phyloP scores from a whole-genome alignment of 176 grass and related monocot genomes.

The Saccharum officinarum region DNA sequence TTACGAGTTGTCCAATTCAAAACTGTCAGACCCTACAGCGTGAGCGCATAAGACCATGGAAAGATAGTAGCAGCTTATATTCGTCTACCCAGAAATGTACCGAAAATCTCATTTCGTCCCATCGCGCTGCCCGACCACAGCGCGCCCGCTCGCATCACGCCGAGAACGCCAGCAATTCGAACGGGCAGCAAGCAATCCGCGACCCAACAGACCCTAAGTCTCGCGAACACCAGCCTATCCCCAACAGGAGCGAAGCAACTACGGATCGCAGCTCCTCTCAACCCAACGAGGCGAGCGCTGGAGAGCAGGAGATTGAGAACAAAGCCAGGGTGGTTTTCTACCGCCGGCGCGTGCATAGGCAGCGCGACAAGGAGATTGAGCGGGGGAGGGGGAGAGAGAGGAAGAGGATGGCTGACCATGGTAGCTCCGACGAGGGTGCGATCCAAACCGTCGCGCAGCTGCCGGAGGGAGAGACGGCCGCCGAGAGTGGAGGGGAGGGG shows the following conservation, averaged over 20 bases:
- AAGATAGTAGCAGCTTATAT: neutral
- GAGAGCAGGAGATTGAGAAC: no score
- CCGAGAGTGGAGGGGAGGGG: neutral
- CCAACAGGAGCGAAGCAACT: neutral
- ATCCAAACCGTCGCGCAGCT: slow-evolving; percentile 16
- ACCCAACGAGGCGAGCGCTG: neutral
- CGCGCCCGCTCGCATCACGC: neutral
- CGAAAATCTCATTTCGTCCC: neutral
- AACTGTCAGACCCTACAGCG: neutral
- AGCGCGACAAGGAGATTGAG: neutral
- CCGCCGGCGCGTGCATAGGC: neutral
- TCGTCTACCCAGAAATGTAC: neutral
- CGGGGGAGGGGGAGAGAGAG: neutral
- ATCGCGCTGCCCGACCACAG: neutral
- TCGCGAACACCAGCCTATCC: neutral
- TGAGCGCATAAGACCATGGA: neutral
- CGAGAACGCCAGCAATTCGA: neutral
- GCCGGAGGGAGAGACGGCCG: slow-evolving; percentile 2
- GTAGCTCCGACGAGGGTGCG: neutral
- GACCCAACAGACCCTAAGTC: neutral
- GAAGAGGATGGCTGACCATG: slow-evolving; percentile 33
- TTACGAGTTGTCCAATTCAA: neutral
- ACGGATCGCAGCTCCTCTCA: slow-evolving; percentile 8
- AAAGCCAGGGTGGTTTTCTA: no score
- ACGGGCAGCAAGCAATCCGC: neutral